Base-by-base conservation (phyloP, 2,329 filamentous ascomycete species). In the Ophiostoma fasciatum region DNA sequence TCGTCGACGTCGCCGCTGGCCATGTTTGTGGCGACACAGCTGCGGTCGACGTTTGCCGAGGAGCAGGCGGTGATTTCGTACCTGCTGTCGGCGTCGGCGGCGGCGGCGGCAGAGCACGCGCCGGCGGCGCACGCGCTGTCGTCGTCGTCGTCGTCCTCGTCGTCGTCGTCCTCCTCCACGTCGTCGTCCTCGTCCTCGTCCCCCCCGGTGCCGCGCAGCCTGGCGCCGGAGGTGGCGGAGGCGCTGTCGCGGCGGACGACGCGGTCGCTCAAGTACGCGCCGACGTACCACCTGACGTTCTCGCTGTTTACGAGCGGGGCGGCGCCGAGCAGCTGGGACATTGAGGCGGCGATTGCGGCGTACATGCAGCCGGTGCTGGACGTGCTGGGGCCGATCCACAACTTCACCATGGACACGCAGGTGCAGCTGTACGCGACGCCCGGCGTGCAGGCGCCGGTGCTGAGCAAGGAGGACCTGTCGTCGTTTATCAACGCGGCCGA, bases 401-500 rank as follows among this genome's bases (percentile, higher is more conserved):
- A 92, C 54, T 96, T 98, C 51, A 94, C 87, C 12, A 78, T 96
- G 33, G 87, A 96, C 52, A 93, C 85, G 0, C 90, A 98, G 58
- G 82, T 98, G 3, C 90, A 98, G 58, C 69, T 96, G 0, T 94
- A 94, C 52, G 88, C 90, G n/a, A 61, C 64, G 2, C 71, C 74
- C 0, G 70, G 74, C n/a, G 69, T 73, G 1, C 66, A 71, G 48
- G 65, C 66, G 13, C 60, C 76, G 18, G 67, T 79, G 0, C 61
- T 98, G 25, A 76, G 72, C 48, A 87, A 84, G 52, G 81, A 93
- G 47, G 85, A 94, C 48, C 66, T 98, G 2, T 84, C 83, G 26
- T 87, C 82, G 1, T 98, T 98, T 51, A 85, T 98, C 57, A 98
- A 98, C 50, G 87, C 88, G 3, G 90, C 90, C 3, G 90, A 98